Base-by-base conservation (phyloP, 495 filamentous ascomycete genomes). In the Penicillium lividum region DNA sequence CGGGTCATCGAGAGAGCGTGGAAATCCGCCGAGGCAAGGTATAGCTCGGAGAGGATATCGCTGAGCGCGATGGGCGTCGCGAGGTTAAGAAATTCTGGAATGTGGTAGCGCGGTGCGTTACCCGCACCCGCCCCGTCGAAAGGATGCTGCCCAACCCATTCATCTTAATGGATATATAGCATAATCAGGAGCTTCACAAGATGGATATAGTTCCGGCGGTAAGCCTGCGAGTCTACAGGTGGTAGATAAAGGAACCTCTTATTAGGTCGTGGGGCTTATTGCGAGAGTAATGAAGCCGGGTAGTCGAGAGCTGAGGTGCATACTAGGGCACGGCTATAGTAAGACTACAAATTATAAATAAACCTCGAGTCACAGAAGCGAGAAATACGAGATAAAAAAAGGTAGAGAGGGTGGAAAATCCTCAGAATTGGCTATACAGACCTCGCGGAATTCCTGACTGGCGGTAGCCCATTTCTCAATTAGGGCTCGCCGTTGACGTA, bases 361-460 rank as follows among this genome's bases (percentile, higher is more conserved):
- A 10, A 52, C 16, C 16, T 52, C 10, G 16, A 51, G 48, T 44
- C 15, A 51, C 5, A 51, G 48, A 33, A 33, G 31, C 31, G 9
- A 6, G 9, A 33, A 10, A 33, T 6, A 33, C 3, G 3, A 33
- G 9, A 44, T 2, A 3, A 15, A 38, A 3, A 38, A 38, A 38
- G 34, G 7, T 38, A 10, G 11, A 38, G 31, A 33, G 40, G 13
- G 13, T 5, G 25, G n/a, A 27, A 51, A 22, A 44, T 22, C 13
- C 16, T 55, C 27, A 47, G 27, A 10, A 55, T 47, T 55, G 40
- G 43, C 31, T 49, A 31, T 50, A 59, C 57, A 31, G 29, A 61
- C 59, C 54, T 61, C 59, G 45, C 59, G 59, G 59, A 61, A 61
- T 34, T 61, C 59, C 40, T 61, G 54, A 31, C 48, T 54, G 47